A percentile compares a stretch with the other conserved stretches of the same genome.
Conservation (phyloP, 768 basidiomycete species). For the Gelatoporia subvermispora region DNA sequence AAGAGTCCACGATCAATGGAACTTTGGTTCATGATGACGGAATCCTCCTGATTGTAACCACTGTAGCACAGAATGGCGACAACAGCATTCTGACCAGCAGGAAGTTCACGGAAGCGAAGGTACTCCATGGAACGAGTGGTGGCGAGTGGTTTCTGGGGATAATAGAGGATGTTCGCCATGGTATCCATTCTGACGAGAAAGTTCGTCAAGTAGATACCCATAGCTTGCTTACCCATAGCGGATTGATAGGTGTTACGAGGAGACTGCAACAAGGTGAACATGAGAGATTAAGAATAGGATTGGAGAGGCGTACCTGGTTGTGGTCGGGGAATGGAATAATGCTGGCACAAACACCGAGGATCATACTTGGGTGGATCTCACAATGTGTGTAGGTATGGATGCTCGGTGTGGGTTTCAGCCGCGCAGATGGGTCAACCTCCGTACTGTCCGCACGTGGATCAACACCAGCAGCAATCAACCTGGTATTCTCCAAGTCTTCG, state of each 20-base stretch:
- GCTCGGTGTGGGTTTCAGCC: conserved; percentile 79
- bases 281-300: not conserved
- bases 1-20: conserved; percentile 97
- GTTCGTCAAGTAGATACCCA: conserved; percentile 98
- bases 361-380: conserved; percentile 99
- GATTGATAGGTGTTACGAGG: conserved; percentile 99
- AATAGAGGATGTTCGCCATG: conserved; percentile 99
- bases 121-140: conserved; percentile 99
- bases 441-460: conserved; percentile 56
- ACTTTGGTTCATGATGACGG: conserved; percentile 99
- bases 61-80: conserved; percentile 98
- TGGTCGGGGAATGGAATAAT: conserved; percentile 99
- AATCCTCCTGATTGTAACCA: conserved; percentile 99
- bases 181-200: conserved; percentile 99
- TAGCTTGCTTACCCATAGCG: conserved; percentile 99
- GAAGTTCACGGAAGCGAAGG: conserved; percentile 95
- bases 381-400: conserved; percentile 97
- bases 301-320: conserved; percentile 69
- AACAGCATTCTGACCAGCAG: conserved; percentile 98
- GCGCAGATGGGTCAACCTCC: conserved; percentile 82
- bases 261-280: conserved; percentile 49
- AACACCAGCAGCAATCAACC: conserved; percentile 56
- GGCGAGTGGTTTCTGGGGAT: conserved; percentile 97
- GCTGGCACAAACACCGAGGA: conserved; percentile 95
- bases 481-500: conserved; percentile 86